Conservation (phyloP, 768 basidiomycete species). For the Trametes cinnabarina region DNA sequence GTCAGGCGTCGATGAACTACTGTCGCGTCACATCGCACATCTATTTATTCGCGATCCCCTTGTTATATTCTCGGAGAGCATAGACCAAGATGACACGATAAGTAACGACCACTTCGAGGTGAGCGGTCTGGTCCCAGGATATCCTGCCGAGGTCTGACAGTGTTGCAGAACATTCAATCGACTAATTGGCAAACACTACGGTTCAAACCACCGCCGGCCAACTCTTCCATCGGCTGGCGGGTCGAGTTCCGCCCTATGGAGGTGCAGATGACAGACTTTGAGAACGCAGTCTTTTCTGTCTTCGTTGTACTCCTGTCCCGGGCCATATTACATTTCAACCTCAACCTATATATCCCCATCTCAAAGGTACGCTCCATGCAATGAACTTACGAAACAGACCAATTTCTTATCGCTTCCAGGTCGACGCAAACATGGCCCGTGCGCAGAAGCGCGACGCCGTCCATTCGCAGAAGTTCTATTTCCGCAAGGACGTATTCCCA, state of each 20-base stretch:
- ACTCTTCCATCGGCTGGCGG: conserved; percentile 93
- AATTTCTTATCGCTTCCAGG: conserved; percentile 45
- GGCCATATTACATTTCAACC: conserved; percentile 85
- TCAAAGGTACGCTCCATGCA: conserved; percentile 63
- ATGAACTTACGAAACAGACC: neutral
- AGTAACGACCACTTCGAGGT: conserved; percentile 98
- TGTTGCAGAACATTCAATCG: conserved; percentile 87
- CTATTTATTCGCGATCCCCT: conserved; percentile 97
- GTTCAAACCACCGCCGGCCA: conserved; percentile 96
- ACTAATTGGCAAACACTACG: conserved; percentile 99
- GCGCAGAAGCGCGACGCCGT: conserved; percentile 86
- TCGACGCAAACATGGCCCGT: conserved; percentile 93
- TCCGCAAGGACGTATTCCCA: conserved; percentile 83
- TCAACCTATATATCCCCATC: conserved; percentile 96
- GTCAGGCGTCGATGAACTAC: conserved; percentile 77
- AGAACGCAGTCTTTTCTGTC: conserved; percentile 95
- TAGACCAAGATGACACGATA: conserved; percentile 83
- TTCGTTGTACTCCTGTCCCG: conserved; percentile 94
- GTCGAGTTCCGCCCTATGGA: conserved; percentile 99
- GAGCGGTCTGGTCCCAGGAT: too few species aligned
- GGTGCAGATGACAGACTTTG: conserved; percentile 97
- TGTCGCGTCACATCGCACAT: conserved; percentile 92
- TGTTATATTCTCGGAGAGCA: conserved; percentile 90
- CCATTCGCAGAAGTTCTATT: conserved; percentile 74
- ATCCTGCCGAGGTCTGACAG: neutral